phyloP scores from a whole-genome alignment of 371 early-diverging fungal species.

The Lichtheimia ornata region DNA sequence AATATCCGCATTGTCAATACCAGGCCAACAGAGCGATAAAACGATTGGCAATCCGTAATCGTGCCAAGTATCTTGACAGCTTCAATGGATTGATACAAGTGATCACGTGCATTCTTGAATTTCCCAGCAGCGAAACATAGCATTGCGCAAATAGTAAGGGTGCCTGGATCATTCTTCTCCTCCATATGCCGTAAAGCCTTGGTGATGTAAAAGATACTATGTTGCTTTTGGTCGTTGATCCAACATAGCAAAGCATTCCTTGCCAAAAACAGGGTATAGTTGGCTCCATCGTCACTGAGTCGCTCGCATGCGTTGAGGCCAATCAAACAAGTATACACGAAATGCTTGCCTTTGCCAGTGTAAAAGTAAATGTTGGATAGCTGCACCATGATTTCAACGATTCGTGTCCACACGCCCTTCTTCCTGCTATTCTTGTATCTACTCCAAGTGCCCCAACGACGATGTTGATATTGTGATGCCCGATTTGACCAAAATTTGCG shows the following conservation, averaged over 20 bases:
- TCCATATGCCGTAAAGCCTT: conserved; percentile 30
- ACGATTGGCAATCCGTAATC: conserved; percentile 47
- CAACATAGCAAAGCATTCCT: conserved; percentile 45
- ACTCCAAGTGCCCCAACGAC: conserved; percentile 17
- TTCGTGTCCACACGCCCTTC: conserved; percentile 28
- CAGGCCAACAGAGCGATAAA: conserved; percentile 48
- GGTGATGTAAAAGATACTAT: conserved; percentile 42
- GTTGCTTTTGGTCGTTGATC: conserved; percentile 42
- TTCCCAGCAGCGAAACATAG: conserved; percentile 50
- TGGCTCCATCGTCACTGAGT: conserved; percentile 36
- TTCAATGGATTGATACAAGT: conserved; percentile 40
- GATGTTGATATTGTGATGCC: conserved; percentile 26
- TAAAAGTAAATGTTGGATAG: conserved; percentile 55
- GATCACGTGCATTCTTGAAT: conserved; percentile 30
- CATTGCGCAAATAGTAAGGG: conserved; percentile 39
- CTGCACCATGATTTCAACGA: conserved; percentile 49
- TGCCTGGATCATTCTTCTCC: conserved; percentile 31
- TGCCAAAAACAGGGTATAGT: conserved; percentile 44
- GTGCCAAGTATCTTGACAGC: conserved; percentile 47
- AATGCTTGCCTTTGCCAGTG: conserved; percentile 34
- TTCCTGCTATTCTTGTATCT: conserved; percentile 18
- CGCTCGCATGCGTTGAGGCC: conserved; percentile 45
- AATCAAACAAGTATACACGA: conserved; percentile 34
- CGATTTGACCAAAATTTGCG: conserved; percentile 30
- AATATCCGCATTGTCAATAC: conserved; percentile 50